These are phyloP conservation scores for Cicer arietinum DNA, from an alignment of 306 rosid genomes.

Conservation along the genomic window DNA sequence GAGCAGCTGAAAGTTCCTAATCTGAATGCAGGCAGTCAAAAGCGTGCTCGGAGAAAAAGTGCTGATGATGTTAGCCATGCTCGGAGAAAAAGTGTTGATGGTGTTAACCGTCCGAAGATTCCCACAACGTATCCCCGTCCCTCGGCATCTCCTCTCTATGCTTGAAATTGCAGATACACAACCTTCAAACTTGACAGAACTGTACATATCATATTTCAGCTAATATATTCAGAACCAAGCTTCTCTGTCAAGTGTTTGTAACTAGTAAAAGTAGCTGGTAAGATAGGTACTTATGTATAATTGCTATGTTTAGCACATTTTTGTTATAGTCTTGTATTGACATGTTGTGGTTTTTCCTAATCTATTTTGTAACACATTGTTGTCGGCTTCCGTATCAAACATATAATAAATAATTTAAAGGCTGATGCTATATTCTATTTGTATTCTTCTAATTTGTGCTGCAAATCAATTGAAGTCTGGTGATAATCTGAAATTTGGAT, in stretches of 20 bases:
- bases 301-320: slow-evolving; percentile 22
- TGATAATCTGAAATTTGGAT: too few relatives aligned
- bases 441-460: not conserved
- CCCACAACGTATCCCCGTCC: slow-evolving; percentile 65
- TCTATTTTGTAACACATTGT: slow-evolving; percentile 28
- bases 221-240: slow-evolving; percentile 42
- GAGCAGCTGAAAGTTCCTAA: slow-evolving; percentile 56
- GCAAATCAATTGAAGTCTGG: too few relatives aligned
- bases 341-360: slow-evolving; percentile 19
- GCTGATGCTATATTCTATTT: not conserved
- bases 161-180: slow-evolving; percentile 42
- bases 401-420: not conserved
- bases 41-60: slow-evolving; percentile 66
- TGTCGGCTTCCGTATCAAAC: not conserved
- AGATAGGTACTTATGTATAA: slow-evolving; percentile 33
- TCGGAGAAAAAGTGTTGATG: slow-evolving; percentile 58
- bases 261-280: slow-evolving; percentile 42
- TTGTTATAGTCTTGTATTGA: slow-evolving; percentile 36
- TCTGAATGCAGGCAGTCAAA: slow-evolving; percentile 43
- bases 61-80: slow-evolving; percentile 44
- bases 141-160: slow-evolving; percentile 71
- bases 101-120: not conserved
- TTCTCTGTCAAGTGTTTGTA: slow-evolving; percentile 43
- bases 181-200: slow-evolving; percentile 9
- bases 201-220: slow-evolving; percentile 52